Evolutionary conservation across 2,329 filamentous ascomycete genomes (phyloP), one percentile per base, ranked within the genome.

Genomic region (Xylaria hypoxylon): DNA sequence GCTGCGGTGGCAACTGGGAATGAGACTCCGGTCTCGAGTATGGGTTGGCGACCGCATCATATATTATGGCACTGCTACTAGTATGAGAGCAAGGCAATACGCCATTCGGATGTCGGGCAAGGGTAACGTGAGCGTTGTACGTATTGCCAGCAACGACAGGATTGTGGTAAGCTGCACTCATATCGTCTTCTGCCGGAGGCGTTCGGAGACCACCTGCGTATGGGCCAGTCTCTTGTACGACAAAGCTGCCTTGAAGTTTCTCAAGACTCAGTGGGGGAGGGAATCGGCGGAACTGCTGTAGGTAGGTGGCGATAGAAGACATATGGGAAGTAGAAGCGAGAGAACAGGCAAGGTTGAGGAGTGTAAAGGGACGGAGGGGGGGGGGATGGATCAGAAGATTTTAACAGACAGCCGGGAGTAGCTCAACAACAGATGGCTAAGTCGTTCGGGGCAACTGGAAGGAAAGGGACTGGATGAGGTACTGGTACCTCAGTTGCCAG

Each of bases 91-190:
- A 65, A 64, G 82, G 79, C 42, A 78, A 68, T 22, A 80, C 66
- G 40, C 74, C 63, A 24, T 75, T 70, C 24, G 80, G 76, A 60
- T 83, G 83, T 47, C 77, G 77, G 65, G 80, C 78, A 44, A 83
- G 73, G 44, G 76, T 65, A 53, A 79, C 78, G 79, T 85, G 81
- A 69, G 74, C 78, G 45, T 84, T 81, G 75, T 85, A 86, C 59
- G 80, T 76, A 69, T 72, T 79, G 65, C 81, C 52, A 15, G 50
- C 79, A 72, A 84, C 79, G 61, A 81, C 77, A 13, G 81, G 71
- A 53, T 79, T 78, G 57, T 85, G 83, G 70, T 86, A 87, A n/a
- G 82, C 79, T 68, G 84, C 79, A 71, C 81, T 84, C 86, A 87
- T 82, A 50, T 65, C 83, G 66, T 81, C 79, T 79, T 86, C 84